Conservation (phyloP, 441 rosid genomes). For the Aleurites moluccanus region DNA sequence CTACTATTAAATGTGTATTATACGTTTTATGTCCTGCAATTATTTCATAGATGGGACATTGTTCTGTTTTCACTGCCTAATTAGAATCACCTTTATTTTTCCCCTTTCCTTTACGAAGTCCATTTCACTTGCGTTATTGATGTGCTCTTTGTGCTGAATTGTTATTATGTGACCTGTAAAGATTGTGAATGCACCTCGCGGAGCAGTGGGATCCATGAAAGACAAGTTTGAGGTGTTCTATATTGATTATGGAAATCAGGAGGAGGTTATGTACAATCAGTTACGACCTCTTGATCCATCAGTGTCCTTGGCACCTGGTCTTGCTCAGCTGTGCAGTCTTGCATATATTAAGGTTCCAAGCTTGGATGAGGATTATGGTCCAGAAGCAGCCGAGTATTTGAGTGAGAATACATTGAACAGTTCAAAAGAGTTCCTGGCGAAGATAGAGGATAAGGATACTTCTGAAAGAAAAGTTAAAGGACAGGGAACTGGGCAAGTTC, state of each 20-base stretch:
- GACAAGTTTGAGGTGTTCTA: constrained; percentile 94
- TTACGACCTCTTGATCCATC: constrained; percentile 77
- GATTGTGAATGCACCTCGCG: constrained; percentile 93
- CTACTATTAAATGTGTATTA: background rate
- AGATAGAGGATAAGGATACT: constrained; percentile 81
- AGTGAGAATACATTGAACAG: constrained; percentile 57
- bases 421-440: constrained; percentile 69
- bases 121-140: background rate
- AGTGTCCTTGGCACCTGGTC: constrained; percentile 65
- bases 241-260: constrained; percentile 95
- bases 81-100: background rate
- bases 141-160: background rate
- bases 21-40: background rate
- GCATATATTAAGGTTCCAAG: constrained; percentile 86
- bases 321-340: constrained; percentile 92
- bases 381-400: constrained; percentile 78
- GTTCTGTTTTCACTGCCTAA: background rate
- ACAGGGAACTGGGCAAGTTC: constrained; percentile 86
- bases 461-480: constrained; percentile 92
- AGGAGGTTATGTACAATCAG: constrained; percentile 65
- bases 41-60: background rate
- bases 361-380: constrained; percentile 78
- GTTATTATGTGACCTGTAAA: constrained; percentile 26
- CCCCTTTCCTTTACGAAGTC: background rate
- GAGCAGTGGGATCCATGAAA: constrained; percentile 58